Evolutionary conservation across 345 rosid genomes (phyloP).

Genomic region (Citrus mangshanensis): DNA sequence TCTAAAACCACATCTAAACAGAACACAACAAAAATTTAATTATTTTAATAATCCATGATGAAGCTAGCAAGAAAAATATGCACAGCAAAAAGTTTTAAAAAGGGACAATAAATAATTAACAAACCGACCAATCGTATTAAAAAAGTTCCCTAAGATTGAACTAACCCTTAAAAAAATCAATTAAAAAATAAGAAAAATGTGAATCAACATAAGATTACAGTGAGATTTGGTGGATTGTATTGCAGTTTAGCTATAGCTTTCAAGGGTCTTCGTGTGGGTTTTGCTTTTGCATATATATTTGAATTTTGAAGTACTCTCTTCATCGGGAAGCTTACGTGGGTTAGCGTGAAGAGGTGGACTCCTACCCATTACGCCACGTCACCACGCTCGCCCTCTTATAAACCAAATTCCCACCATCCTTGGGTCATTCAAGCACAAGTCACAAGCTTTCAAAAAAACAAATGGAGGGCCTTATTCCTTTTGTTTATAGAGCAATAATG

Average conservation of each 20-base stretch:
- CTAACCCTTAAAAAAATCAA: slow-evolving; percentile 1
- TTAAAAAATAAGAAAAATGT: neutral
- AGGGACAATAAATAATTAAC: neutral
- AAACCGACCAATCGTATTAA: slow-evolving; percentile 12
- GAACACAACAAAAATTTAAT: neutral
- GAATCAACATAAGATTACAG: neutral
- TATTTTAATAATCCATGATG: neutral
- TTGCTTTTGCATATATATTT: slow-evolving; percentile 8
- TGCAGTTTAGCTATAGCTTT: slow-evolving; percentile 41
- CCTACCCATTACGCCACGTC: slow-evolving; percentile 53
- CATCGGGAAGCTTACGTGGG: slow-evolving; percentile 5
- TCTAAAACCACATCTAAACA: slow-evolving; percentile 44
- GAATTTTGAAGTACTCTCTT: slow-evolving; percentile 3
- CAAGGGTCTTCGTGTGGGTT: slow-evolving; percentile 34
- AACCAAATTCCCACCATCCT: slow-evolving; percentile 12
- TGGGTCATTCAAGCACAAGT: slow-evolving; percentile 9
- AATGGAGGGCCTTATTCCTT: slow-evolving; percentile 89
- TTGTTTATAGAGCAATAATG: slow-evolving; percentile 55
- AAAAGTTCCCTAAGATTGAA: slow-evolving; percentile 16
- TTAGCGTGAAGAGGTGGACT: slow-evolving; percentile 41
- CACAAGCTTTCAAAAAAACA: neutral
- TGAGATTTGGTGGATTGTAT: slow-evolving; percentile 31
- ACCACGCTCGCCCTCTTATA: slow-evolving; percentile 27
- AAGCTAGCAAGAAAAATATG: neutral
- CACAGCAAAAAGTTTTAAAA: neutral